Conservation (phyloP, 106 monocot species). For the Triglochin maritima region DNA sequence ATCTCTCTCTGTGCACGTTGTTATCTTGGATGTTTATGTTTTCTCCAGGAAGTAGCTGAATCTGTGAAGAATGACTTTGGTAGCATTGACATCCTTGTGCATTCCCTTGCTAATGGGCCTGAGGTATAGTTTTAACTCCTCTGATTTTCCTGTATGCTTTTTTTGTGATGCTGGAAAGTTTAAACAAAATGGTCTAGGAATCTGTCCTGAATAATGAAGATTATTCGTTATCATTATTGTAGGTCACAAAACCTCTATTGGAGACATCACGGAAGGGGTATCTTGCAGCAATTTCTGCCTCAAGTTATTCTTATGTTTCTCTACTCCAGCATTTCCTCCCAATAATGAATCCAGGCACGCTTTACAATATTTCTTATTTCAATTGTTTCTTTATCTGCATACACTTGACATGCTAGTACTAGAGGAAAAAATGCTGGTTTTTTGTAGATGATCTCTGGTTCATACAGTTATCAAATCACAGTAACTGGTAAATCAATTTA, state of each 20-base stretch:
- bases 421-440: no score
- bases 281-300: constrained; percentile 92
- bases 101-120: constrained; percentile 96
- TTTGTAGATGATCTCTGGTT: no score
- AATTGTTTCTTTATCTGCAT: not conserved
- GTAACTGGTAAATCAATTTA: no score
- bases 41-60: constrained; percentile 80
- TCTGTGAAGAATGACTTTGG: constrained; percentile 83
- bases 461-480: no score
- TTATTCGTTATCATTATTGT: no score
- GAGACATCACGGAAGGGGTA: constrained; percentile 93
- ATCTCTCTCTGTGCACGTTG: no score
- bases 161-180: no score
- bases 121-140: constrained; percentile 30
- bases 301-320: constrained; percentile 88
- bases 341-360: constrained; percentile 89
- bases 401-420: no score
- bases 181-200: no score
- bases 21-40: no score
- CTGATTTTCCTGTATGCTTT: not conserved
- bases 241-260: constrained; percentile 84
- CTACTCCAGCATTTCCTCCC: constrained; percentile 87
- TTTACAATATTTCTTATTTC: not conserved
- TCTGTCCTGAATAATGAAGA: no score
- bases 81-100: constrained; percentile 94